Conservation (phyloP, 805 yeast species). For the Yarrowia sp. region DNA sequence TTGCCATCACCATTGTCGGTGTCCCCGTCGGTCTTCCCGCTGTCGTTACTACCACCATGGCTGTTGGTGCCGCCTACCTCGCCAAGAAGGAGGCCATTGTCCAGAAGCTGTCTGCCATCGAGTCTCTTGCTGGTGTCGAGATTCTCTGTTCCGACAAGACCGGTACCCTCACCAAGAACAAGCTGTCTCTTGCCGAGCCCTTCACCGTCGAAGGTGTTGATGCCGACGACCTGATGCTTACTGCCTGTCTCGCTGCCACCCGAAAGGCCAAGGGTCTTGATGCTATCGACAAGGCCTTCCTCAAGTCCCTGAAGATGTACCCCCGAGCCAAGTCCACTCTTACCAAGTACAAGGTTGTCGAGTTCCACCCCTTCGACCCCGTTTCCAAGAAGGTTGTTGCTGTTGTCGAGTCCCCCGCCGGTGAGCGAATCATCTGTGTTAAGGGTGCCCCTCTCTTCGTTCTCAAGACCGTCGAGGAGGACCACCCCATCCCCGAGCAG, state of each 20-base stretch:
- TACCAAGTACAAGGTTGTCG: slow-evolving; percentile 89
- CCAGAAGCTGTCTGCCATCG: slow-evolving; percentile 94
- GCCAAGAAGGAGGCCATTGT: slow-evolving; percentile 97
- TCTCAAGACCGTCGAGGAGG: slow-evolving; percentile 93
- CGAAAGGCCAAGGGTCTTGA: slow-evolving; percentile 98
- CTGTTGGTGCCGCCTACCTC: slow-evolving; percentile 98
- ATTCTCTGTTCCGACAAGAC: slow-evolving; percentile 97
- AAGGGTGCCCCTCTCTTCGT: slow-evolving; percentile 98
- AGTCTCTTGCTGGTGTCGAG: slow-evolving; percentile 96
- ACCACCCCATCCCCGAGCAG: slow-evolving; percentile 93
- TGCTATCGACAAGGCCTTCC: slow-evolving; percentile 95
- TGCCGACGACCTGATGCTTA: slow-evolving; percentile 92
- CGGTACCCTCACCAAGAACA: slow-evolving; percentile 97
- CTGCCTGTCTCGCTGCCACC: slow-evolving; percentile 97
- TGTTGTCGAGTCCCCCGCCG: slow-evolving; percentile 91
- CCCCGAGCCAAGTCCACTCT: slow-evolving; percentile 92
- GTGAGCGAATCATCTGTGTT: slow-evolving; percentile 92
- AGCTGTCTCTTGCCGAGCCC: slow-evolving; percentile 92
- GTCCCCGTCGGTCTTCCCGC: slow-evolving; percentile 99
- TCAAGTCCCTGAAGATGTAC: slow-evolving; percentile 80
- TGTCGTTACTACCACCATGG: slow-evolving; percentile 98
- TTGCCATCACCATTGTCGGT: slow-evolving; percentile 95
- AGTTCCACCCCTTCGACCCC: slow-evolving; percentile 97
- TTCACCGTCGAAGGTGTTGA: slow-evolving; percentile 97
- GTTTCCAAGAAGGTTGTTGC: slow-evolving; percentile 96